Conservation (phyloP, 495 filamentous ascomycete species). For the Penicillium longicatenatum region DNA sequence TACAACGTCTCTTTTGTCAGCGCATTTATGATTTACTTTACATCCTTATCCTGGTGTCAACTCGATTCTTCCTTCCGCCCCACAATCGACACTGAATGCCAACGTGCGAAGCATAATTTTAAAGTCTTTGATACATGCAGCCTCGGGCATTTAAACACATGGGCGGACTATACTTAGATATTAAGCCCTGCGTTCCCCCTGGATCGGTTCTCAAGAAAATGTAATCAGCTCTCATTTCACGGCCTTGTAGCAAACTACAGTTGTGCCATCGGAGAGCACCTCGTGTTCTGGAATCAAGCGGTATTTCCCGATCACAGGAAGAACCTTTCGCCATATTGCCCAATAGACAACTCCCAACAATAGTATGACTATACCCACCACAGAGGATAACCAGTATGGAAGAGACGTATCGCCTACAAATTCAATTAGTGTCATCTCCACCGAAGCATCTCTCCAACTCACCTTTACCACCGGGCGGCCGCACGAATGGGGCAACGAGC, state of each 20-base stretch:
- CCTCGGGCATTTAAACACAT: no score
- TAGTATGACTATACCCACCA: slow-evolving; percentile 38
- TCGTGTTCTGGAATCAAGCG: slow-evolving; percentile 18
- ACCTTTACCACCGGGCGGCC: slow-evolving; percentile 34
- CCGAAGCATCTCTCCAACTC: not conserved
- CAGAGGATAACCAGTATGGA: slow-evolving; percentile 40
- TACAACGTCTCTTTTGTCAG: no score
- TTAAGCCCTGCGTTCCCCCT: no score
- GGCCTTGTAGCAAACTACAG: slow-evolving; percentile 22
- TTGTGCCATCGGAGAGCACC: slow-evolving; percentile 20
- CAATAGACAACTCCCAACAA: slow-evolving; percentile 34
- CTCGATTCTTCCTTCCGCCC: no score
- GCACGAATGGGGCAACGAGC: slow-evolving; percentile 42
- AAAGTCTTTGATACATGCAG: no score
- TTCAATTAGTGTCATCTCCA: not conserved
- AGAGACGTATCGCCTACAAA: slow-evolving; percentile 27
- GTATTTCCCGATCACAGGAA: slow-evolving; percentile 16
- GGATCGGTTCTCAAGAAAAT: no score
- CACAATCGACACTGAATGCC: no score
- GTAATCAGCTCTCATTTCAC: not conserved
- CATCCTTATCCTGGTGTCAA: no score
- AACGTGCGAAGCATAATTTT: no score
- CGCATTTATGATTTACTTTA: no score
- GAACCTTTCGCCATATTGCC: slow-evolving; percentile 19
- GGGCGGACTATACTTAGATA: no score